Evolutionary conservation across 345 rosid genomes (phyloP), one percentile per base, ranked within the genome.

Genomic region (Viola odorata): DNA sequence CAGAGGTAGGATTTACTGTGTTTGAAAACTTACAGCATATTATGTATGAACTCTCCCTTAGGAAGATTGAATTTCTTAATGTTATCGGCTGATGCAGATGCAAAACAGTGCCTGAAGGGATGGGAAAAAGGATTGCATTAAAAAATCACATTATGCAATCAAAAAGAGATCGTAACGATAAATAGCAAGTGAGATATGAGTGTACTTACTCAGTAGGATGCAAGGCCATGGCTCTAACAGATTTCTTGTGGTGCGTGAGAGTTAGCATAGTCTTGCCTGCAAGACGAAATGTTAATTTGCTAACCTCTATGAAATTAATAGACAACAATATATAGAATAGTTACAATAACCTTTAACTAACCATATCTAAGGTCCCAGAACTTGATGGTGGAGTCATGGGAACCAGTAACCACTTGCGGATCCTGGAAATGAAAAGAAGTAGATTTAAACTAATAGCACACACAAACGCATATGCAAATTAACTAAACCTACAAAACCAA

Each of bases 301-400:
- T 68, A 51, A 48, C 61, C 44, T 9, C 3, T 6, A 5, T 15
- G 7, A 37, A 55, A 41, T 12, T 3, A 54, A 11, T 23, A 8
- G 8, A 0, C 9, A 53, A 56, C 65, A 41, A 44, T 37, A 15
- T 38, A 63, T 62, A 17, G 10, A 10, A 14, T 39, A 50, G 15
- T 47, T 10, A 3, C 54, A 44, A 17, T 3, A 9, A 13, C 32
- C 56, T 14, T 6, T 4, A 58, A 47, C 52, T 68, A 79, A 94
- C 99, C 99, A 68, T 86, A 79, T 85, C 99, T 80, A 47, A 91
- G 97, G 68, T 91, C 99, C 99, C 96, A 88, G 73, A 88, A 95
- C 80, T 91, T 95, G 52, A 95, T 86, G 65, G 99, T 95, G 5
- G 91, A 53, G 70, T 95, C 99, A 73, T 95, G 97, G 16, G 99